phyloP scores from a whole-genome alignment of 2,329 filamentous ascomycete genomes.

The Calonectria ilicicola region DNA sequence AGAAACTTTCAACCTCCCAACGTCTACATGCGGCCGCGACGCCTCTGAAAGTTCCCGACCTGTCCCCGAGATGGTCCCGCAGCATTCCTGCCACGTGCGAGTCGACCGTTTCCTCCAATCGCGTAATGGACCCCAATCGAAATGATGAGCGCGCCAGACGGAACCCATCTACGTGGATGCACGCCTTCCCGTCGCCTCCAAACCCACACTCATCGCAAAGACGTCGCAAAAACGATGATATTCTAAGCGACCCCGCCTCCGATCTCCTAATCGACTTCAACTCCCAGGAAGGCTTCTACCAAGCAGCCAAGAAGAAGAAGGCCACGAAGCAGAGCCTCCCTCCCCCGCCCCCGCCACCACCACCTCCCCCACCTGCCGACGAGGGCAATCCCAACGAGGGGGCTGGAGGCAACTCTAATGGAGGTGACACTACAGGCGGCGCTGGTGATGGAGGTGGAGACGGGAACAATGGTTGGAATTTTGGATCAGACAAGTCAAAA shows the following conservation, averaged over 20 bases:
- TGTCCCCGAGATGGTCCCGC: conserved; percentile 52
- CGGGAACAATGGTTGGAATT: conserved; percentile 48
- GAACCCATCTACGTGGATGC: conserved; percentile 33
- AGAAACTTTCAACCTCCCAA: conserved; percentile 31
- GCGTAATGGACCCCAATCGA: conserved; percentile 46
- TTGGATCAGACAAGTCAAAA: conserved; percentile 48
- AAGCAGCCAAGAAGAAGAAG: conserved; percentile 70
- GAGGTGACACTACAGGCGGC: conserved; percentile 50
- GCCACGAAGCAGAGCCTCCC: conserved; percentile 53
- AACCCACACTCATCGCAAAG: conserved; percentile 35
- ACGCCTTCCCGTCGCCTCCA: conserved; percentile 37
- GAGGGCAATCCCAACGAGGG: conserved; percentile 40
- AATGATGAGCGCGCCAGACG: conserved; percentile 47
- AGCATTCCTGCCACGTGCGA: conserved; percentile 41
- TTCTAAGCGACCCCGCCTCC: conserved; percentile 61
- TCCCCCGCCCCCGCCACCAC: conserved; percentile 46
- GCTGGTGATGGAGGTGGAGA: conserved; percentile 48
- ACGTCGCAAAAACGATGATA: conserved; percentile 43
- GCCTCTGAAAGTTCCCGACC: conserved; percentile 38
- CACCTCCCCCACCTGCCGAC: conserved; percentile 39
- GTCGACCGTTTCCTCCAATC: conserved; percentile 29
- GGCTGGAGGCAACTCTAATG: conserved; percentile 50
- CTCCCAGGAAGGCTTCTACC: conserved; percentile 64
- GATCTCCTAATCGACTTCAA: conserved; percentile 67
- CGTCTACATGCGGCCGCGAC: conserved; percentile 31